These are phyloP conservation scores for Cicer yamashitae DNA, from an alignment of 306 rosid species.

Conservation along the genomic window DNA sequence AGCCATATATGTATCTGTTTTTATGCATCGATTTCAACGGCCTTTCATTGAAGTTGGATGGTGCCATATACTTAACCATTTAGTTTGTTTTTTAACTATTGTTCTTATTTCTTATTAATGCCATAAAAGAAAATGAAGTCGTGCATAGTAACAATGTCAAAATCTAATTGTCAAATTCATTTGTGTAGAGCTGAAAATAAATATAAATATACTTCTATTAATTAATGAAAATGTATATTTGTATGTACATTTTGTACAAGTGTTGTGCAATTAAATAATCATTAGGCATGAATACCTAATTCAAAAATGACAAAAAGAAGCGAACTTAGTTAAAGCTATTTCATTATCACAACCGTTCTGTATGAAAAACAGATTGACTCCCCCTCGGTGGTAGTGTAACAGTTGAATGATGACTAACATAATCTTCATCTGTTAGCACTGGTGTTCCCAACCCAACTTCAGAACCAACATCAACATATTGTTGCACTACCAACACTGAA, in stretches of 20 bases:
- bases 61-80: no score
- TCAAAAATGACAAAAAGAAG: background rate
- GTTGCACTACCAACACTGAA: slow-evolving; percentile 89
- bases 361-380: slow-evolving; percentile 33
- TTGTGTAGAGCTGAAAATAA: no score
- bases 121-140: no score
- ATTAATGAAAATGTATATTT: background rate
- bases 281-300: background rate
- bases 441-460: slow-evolving; percentile 46
- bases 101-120: no score
- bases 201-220: no score
- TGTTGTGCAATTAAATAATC: background rate
- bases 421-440: slow-evolving; percentile 39
- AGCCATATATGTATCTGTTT: background rate
- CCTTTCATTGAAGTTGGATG: background rate
- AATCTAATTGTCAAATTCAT: no score
- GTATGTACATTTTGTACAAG: slow-evolving; percentile 20
- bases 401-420: slow-evolving; percentile 14
- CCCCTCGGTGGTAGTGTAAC: slow-evolving; percentile 38
- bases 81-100: no score
- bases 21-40: background rate
- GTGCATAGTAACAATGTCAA: no score
- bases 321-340: background rate
- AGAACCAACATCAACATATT: slow-evolving; percentile 56
- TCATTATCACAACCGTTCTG: background rate